Base-by-base conservation (phyloP, 1,139 yeast species). In the Hemisphaericaspora xylofermentans region DNA sequence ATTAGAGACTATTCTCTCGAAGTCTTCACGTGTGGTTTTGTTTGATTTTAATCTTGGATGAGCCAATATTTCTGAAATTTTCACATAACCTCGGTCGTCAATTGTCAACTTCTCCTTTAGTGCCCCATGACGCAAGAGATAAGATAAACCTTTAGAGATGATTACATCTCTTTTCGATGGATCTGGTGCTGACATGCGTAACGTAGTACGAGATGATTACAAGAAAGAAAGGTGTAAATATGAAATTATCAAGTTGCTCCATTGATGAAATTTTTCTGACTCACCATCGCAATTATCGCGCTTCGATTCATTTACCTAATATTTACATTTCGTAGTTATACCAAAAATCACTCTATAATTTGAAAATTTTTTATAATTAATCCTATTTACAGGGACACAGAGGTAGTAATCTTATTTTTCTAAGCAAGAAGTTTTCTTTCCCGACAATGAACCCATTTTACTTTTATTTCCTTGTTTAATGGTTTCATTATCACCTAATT, bases 71-170 rank as follows among this genome's bases (percentile, higher is more conserved):
- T 74, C 78, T 0, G 56, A 49, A 2, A 89, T 61, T 2, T 66
- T 56, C 3, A 88, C 75, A 59, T 74, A 89, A 0, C 98, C 99
- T 34, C 76, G 68, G 0, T 58, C 49, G 51, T 84, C 87, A 2
- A 93, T 85, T 2, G 66, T 53, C 7, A 93, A 60, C 1, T 77
- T 74, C 51, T 88, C 94, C 44, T 81, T 76, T n/a, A 63, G 59
- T 0, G 98, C 98, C 4, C 86, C 88, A 56, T 93, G 98, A 17
- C 98, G 71, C 3, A 93, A 74, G 2, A 94, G 66, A 50, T 83
- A 82, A 6, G 96, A 77, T 29, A 93, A 67, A 0, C 87, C 71
- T 52, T 87, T 87, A 13, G 96, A 87, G 18, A 91, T 80, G 27
- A 64, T 66, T 0, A 71, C 57, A 40, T 78, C 81, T 52, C 88